These are phyloP conservation scores for Hyaloscypha finlandica DNA, from an alignment of 495 filamentous ascomycete species.

Conservation along the genomic window DNA sequence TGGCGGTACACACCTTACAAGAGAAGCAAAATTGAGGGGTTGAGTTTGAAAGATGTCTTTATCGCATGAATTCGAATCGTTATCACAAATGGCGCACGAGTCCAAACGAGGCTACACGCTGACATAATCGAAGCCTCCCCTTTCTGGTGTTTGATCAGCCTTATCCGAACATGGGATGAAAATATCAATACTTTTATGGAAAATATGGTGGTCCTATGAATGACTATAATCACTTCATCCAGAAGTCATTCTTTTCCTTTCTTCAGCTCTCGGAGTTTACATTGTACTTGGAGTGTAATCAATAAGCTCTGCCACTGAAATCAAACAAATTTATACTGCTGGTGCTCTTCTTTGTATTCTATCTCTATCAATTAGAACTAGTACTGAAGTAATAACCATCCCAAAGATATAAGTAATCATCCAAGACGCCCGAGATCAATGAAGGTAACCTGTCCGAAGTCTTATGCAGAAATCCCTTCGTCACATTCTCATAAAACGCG, in stretches of 20 bases:
- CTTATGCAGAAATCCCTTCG: constrained; percentile 69
- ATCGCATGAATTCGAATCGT: not conserved
- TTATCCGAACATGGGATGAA: too few relatives aligned
- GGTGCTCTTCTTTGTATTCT: not conserved
- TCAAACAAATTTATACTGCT: too few relatives aligned
- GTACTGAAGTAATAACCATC: constrained; percentile 88
- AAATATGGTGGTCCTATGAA: too few relatives aligned
- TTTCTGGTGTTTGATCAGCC: too few relatives aligned
- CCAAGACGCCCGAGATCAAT: constrained; percentile 77
- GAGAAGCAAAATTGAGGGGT: not conserved
- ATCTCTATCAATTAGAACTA: constrained; percentile 30
- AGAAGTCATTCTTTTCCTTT: too few relatives aligned
- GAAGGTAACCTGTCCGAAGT: constrained; percentile 75
- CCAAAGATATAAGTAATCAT: constrained; percentile 97
- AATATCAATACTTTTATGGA: too few relatives aligned
- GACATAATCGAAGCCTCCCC: too few relatives aligned
- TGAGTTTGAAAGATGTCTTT: not conserved
- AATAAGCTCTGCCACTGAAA: too few relatives aligned
- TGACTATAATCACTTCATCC: too few relatives aligned
- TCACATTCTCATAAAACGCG: constrained; percentile 93
- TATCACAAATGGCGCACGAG: not conserved
- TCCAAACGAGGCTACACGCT: not conserved
- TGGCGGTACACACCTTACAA: not conserved
- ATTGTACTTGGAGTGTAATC: too few relatives aligned
- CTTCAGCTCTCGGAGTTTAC: too few relatives aligned